These are phyloP conservation scores for Colletotrichum chrysophilum DNA, from an alignment of 2,329 filamentous ascomycete genomes.

Conservation along the genomic window DNA sequence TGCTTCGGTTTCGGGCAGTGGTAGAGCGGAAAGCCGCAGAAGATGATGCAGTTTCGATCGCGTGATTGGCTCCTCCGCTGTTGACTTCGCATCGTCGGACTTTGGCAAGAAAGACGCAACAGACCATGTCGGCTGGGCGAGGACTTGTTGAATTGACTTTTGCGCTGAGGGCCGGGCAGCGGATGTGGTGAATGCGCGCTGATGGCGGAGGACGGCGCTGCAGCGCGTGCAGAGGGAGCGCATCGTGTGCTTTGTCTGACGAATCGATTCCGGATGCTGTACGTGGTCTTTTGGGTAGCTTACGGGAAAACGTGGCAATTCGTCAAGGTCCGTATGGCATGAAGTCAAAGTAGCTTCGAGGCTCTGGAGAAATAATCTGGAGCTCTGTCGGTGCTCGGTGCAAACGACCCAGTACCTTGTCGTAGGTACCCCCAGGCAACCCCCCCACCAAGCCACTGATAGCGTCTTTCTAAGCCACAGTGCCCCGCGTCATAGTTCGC, in stretches of 20 bases:
- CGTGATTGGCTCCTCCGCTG: constrained; percentile 55
- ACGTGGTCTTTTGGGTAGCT: neutral
- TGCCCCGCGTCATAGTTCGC: constrained; percentile 16
- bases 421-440: neutral
- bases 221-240: constrained; percentile 4
- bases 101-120: constrained; percentile 71
- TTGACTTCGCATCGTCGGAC: constrained; percentile 27
- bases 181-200: constrained; percentile 18
- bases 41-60: constrained; percentile 79
- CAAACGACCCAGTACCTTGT: neutral
- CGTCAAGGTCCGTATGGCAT: neutral
- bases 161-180: neutral
- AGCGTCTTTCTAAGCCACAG: constrained; percentile 9
- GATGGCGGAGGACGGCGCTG: neutral
- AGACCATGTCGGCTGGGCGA: constrained; percentile 82
- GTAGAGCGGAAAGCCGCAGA: constrained; percentile 87
- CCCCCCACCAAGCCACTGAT: neutral
- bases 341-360: neutral
- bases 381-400: neutral
- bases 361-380: neutral
- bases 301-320: neutral
- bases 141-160: constrained; percentile 47
- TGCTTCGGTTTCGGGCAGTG: constrained; percentile 64
- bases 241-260: neutral
- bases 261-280: neutral